These are phyloP conservation scores for Zygosaccharomyces bisporus DNA, from an alignment of 805 yeast genomes.

Conservation along the genomic window DNA sequence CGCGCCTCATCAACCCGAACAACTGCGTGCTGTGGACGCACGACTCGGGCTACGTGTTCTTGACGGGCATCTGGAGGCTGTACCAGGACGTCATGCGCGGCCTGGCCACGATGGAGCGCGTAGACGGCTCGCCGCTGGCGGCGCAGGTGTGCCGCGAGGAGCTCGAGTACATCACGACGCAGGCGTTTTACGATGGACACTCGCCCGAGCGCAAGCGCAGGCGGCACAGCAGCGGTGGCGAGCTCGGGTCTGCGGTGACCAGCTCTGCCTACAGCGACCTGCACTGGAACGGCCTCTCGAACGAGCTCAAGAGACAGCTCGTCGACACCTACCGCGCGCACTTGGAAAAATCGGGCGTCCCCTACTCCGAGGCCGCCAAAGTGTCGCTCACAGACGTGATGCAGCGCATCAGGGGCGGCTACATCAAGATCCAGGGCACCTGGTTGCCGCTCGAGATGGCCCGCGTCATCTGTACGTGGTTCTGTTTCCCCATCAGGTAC, in stretches of 20 bases:
- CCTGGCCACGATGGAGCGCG: constrained; percentile 18
- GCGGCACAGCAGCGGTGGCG: constrained; percentile 14
- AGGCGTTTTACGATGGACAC: constrained; percentile 23
- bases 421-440: constrained; percentile 87
- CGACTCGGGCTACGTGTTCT: constrained; percentile 77
- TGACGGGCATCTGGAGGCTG: constrained; percentile 82
- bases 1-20: constrained; percentile 35
- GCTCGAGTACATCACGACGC: constrained; percentile 19
- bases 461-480: constrained; percentile 59
- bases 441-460: constrained; percentile 81
- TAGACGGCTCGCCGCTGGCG: constrained; percentile 1
- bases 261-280: constrained; percentile 26
- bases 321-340: constrained; percentile 15
- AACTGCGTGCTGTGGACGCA: constrained; percentile 86
- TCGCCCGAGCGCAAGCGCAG: constrained; percentile 12
- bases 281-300: constrained; percentile 33
- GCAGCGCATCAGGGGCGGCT: constrained; percentile 84
- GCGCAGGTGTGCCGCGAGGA: constrained; percentile 18
- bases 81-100: constrained; percentile 37
- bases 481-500: constrained; percentile 74
- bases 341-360: constrained; percentile 13
- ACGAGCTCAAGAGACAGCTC: constrained; percentile 20
- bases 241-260: not conserved
- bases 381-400: constrained; percentile 27
- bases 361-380: constrained; percentile 16